These are phyloP conservation scores for Penicillium maclennaniae DNA, from an alignment of 495 filamentous ascomycete genomes.

Conservation along the genomic window DNA sequence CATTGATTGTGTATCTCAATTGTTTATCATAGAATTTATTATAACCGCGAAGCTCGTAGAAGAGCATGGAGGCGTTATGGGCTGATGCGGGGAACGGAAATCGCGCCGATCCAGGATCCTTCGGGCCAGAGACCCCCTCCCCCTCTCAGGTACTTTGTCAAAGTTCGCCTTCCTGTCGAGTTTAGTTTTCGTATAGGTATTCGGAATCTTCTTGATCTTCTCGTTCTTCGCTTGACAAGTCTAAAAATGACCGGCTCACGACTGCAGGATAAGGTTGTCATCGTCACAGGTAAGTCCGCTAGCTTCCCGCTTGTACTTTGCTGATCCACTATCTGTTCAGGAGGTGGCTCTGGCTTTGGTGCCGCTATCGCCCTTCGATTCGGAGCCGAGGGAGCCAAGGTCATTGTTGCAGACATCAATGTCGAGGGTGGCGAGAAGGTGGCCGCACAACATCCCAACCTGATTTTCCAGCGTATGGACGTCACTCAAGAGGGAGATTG, in stretches of 20 bases:
- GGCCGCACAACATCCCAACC: slow-evolving; percentile 37
- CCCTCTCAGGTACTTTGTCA: neutral
- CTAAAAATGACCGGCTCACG: slow-evolving; percentile 23
- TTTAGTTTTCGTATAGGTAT: neutral
- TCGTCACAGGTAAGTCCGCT: slow-evolving; percentile 66
- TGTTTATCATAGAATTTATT: no score
- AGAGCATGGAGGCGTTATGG: neutral
- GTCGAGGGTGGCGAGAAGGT: slow-evolving; percentile 46
- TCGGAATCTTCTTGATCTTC: no score
- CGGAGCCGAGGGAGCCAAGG: slow-evolving; percentile 54
- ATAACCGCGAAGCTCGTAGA: neutral
- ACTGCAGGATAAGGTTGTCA: slow-evolving; percentile 85
- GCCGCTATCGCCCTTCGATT: slow-evolving; percentile 54
- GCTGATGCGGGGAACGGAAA: slow-evolving; percentile 23
- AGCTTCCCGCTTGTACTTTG: neutral
- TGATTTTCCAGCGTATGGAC: slow-evolving; percentile 48
- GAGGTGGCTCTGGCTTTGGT: slow-evolving; percentile 57
- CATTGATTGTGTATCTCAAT: no score
- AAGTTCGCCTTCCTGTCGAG: neutral
- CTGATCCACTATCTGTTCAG: slow-evolving; percentile 13
- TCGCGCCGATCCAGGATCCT: slow-evolving; percentile 15
- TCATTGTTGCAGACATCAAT: slow-evolving; percentile 59
- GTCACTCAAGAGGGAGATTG: slow-evolving; percentile 51
- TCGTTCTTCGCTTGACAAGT: neutral
- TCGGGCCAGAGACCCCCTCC: slow-evolving; percentile 4